Evolutionary conservation across 139 green algal genomes (phyloP).

Genomic region (Microglena sp.): DNA sequence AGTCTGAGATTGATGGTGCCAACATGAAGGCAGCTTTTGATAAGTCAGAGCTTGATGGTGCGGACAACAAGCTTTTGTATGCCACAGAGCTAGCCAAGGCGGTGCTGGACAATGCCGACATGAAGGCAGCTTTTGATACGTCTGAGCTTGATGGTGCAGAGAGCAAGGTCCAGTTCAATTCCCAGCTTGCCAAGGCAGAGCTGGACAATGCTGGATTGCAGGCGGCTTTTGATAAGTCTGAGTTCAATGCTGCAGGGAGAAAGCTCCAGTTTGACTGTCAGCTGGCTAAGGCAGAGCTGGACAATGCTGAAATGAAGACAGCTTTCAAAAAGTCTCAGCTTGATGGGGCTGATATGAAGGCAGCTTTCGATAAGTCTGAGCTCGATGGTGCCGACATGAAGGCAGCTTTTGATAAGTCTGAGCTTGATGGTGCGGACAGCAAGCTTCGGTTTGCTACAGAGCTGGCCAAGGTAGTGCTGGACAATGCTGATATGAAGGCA

Average conservation of each 20-base stretch:
- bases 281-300: slow-evolving; percentile 1
- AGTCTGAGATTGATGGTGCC: background rate
- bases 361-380: too few species aligned
- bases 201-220: slow-evolving; percentile 9
- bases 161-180: slow-evolving; percentile 10
- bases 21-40: background rate
- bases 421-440: too few species aligned
- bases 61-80: background rate
- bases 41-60: background rate
- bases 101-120: too few species aligned
- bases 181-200: slow-evolving; percentile 2
- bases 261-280: slow-evolving; percentile 15
- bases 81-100: background rate
- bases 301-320: slow-evolving; percentile 1
- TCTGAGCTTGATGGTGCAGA: slow-evolving; percentile 12
- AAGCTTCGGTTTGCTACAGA: too few species aligned
- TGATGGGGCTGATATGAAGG: too few species aligned
- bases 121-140: too few species aligned
- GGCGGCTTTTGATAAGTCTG: slow-evolving; percentile 9
- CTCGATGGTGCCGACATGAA: too few species aligned
- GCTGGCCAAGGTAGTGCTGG: too few species aligned
- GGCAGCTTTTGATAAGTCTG: too few species aligned
- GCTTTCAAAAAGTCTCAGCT: too few species aligned
- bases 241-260: slow-evolving; percentile 8
- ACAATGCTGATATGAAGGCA: too few species aligned